Conservation (phyloP, 805 yeast species). For the Kregervanrija delftensis region DNA sequence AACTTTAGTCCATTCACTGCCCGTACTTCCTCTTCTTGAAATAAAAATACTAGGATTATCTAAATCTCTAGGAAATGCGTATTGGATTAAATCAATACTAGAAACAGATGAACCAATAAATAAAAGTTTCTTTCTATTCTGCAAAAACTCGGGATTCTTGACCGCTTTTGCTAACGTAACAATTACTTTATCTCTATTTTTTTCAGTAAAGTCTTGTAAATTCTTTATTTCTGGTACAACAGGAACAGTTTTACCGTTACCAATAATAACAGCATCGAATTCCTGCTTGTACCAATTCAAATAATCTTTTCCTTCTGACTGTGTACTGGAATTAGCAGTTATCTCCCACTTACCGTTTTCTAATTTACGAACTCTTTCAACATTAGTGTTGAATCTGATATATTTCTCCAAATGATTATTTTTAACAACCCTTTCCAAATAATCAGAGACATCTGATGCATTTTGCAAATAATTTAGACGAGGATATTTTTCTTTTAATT, state of each 20-base stretch:
- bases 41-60: constrained; percentile 19
- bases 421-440: constrained; percentile 18
- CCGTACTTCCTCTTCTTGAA: constrained; percentile 9
- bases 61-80: constrained; percentile 21
- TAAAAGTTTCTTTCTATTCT: constrained; percentile 31
- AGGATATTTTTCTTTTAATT: constrained; percentile 7
- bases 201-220: constrained; percentile 24
- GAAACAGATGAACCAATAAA: constrained; percentile 37
- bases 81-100: constrained; percentile 35
- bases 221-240: constrained; percentile 30
- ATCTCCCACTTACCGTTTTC: constrained; percentile 26
- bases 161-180: constrained; percentile 51
- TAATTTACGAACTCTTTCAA: constrained; percentile 20
- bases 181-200: constrained; percentile 32
- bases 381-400: constrained; percentile 29
- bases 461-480: constrained; percentile 15
- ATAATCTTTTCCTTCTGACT: constrained; percentile 10
- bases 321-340: constrained; percentile 10
- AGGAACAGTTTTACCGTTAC: constrained; percentile 37
- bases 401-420: constrained; percentile 23
- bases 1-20: constrained; percentile 7
- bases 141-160: constrained; percentile 36
- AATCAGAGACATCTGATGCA: constrained; percentile 6
- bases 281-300: constrained; percentile 33
- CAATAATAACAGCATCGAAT: constrained; percentile 36